These are phyloP conservation scores for Emergomyces pasteurianus DNA, from an alignment of 2,329 filamentous ascomycete species.

Conservation along the genomic window DNA sequence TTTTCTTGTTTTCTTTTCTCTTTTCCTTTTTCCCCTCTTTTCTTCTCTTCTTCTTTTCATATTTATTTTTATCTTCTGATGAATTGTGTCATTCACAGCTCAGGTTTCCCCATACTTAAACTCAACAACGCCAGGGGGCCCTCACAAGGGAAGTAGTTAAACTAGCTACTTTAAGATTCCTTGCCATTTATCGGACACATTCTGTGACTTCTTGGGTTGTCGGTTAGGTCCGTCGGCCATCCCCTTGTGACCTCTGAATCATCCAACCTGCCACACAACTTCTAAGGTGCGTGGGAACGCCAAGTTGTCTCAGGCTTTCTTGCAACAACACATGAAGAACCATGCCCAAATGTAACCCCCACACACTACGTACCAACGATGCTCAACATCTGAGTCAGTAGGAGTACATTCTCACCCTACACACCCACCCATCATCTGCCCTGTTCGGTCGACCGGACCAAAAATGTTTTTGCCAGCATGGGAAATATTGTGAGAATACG, in stretches of 20 bases:
- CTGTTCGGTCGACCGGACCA: not conserved
- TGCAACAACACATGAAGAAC: not conserved
- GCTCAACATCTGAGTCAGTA: not conserved
- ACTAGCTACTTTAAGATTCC: not conserved
- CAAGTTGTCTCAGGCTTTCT: not conserved
- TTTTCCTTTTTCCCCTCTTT: too few species aligned
- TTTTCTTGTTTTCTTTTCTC: not conserved
- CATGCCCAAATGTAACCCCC: not conserved
- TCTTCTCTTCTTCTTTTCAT: too few species aligned
- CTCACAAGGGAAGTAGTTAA: not conserved
- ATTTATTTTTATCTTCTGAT: not conserved
- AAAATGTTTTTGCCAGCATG: not conserved
- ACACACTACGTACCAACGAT: not conserved
- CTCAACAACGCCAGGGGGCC: not conserved
- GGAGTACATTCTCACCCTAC: not conserved
- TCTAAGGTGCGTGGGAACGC: not conserved
- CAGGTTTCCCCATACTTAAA: not conserved
- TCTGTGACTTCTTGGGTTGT: not conserved
- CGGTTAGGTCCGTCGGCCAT: not conserved
- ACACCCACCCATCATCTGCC: not conserved
- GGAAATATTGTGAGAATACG: not conserved
- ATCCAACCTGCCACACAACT: not conserved
- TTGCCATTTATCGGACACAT: not conserved
- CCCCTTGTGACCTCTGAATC: not conserved
- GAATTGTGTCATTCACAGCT: not conserved